Evolutionary conservation across 768 basidiomycete species (phyloP).

Genomic region (Lentinula sp.): DNA sequence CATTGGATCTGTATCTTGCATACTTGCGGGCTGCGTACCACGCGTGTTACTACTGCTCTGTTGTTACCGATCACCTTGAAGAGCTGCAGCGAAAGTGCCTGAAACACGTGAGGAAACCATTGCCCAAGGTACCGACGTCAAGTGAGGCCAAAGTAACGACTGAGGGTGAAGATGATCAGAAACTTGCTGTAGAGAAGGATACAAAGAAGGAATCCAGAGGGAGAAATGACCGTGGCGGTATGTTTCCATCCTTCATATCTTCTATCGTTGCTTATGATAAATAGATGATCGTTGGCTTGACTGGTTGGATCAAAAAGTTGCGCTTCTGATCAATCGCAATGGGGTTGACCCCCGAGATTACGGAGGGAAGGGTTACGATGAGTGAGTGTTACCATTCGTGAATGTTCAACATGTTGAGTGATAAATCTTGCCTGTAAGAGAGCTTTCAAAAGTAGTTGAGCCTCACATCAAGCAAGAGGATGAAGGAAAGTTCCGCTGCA

Average conservation of each 20-base stretch:
- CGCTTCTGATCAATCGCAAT: conserved; percentile 70
- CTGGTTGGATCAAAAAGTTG: conserved; percentile 82
- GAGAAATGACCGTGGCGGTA: conserved; percentile 57
- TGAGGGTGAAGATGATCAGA: conserved; percentile 41
- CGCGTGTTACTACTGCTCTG: conserved; percentile 97
- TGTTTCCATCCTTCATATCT: conserved; percentile 13
- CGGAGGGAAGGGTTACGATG: conserved; percentile 85
- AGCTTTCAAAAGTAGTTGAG: conserved; percentile 72
- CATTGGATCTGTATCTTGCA: conserved; percentile 88
- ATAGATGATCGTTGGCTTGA: conserved; percentile 87
- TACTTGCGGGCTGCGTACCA: conserved; percentile 91
- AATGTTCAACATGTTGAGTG: conserved; percentile 7
- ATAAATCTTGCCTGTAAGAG: conserved; percentile 40
- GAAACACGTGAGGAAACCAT: conserved; percentile 79
- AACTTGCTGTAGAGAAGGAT: conserved; percentile 29
- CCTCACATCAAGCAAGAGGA: conserved; percentile 91
- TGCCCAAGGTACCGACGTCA: conserved; percentile 53
- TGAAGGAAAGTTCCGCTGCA: conserved; percentile 95
- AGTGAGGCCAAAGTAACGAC: conserved; percentile 23
- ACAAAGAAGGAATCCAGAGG: conserved; percentile 30
- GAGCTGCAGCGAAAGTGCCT: conserved; percentile 94
- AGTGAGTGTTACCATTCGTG: conserved; percentile 48
- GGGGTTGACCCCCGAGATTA: conserved; percentile 83
- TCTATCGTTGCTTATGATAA: conserved; percentile 1
- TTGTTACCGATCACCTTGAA: conserved; percentile 88